Evolutionary conservation across 768 basidiomycete genomes (phyloP), one percentile per base, ranked within the genome.

Genomic region (Trametes punicea): DNA sequence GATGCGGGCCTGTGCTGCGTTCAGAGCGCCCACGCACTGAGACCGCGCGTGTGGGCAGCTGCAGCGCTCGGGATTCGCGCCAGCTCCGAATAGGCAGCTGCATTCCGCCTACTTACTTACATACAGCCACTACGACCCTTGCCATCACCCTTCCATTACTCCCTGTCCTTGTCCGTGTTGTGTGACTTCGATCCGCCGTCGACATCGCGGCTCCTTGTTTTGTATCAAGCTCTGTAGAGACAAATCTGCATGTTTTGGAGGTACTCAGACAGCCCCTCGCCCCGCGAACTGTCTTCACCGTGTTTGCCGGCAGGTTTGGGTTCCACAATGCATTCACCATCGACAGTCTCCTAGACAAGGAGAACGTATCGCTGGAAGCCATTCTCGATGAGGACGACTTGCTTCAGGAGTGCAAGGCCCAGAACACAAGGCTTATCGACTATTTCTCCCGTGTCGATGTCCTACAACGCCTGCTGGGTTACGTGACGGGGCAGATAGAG

Each of bases 331-430:
- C 85, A 51, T 92, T 90, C 51, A 79, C 87, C 57, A 92, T 97
- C 72, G 93, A 97, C 81, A 82, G 82, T 65, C 81, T 97, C 56
- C 82, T 97, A 59, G 88, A 92, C 79, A 87, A 91, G 75, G 91
- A 93, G 63, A 89, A 92, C 66, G 86, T 92, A 61, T 81, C 85
- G 46, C 82, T 98, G 38, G 94, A 97, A 70, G 85, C 90, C 38
- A 86, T 98, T 57, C 79, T 98, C 52, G 93, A 93, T 73, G 93
- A 97, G 73, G 88, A 92, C 67, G 94, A 98, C 69, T 77, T 98
- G 41, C 75, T 98, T 52, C 90, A 91, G 71, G 96, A 98, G 72
- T 93, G 93, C 81, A 98, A 98, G 73, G 80, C 88, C 1, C 90
- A 96, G 73, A 98, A 98, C 67, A 88, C 88, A 36, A 77, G 90